Evolutionary conservation across 768 basidiomycete species (phyloP).

Genomic region (Agaricus bisporus): DNA sequence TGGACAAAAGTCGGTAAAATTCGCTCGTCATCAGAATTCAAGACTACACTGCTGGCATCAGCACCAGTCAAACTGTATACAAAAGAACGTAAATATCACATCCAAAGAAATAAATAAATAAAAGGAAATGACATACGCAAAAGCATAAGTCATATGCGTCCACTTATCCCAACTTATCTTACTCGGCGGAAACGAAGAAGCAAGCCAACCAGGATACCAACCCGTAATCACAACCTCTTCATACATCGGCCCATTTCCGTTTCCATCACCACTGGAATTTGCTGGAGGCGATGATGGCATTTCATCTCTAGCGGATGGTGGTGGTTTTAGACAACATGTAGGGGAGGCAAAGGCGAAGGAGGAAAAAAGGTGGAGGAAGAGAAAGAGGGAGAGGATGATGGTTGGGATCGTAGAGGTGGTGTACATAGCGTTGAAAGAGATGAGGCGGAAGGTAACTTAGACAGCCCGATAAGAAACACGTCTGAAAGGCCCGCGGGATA

Average conservation of each 20-base stretch:
- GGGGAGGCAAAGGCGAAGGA: constrained; percentile 22
- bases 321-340: constrained; percentile 28
- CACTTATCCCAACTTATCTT: constrained; percentile 52
- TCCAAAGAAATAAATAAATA: neutral
- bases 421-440: constrained; percentile 2
- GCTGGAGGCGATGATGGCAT: neutral
- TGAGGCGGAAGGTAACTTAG: neutral
- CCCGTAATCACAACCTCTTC: neutral
- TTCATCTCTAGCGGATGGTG: constrained; percentile 10
- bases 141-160: constrained; percentile 39
- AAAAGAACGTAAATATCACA: neutral
- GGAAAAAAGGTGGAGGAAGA: constrained; percentile 1
- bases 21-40: constrained; percentile 32
- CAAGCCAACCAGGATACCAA: constrained; percentile 6
- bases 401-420: constrained; percentile 5
- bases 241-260: neutral
- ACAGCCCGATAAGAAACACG: too few species aligned
- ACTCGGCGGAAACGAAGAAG: constrained; percentile 18
- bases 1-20: constrained; percentile 49
- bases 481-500: too few species aligned
- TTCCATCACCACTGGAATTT: neutral
- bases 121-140: constrained; percentile 31
- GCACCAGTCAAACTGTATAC: constrained; percentile 22
- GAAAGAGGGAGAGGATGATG: constrained; percentile 21
- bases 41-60: constrained; percentile 20